Evolutionary conservation across 2,329 filamentous ascomycete genomes (phyloP), one percentile per base, ranked within the genome.

Genomic region (Arthrinium puccinioides): DNA sequence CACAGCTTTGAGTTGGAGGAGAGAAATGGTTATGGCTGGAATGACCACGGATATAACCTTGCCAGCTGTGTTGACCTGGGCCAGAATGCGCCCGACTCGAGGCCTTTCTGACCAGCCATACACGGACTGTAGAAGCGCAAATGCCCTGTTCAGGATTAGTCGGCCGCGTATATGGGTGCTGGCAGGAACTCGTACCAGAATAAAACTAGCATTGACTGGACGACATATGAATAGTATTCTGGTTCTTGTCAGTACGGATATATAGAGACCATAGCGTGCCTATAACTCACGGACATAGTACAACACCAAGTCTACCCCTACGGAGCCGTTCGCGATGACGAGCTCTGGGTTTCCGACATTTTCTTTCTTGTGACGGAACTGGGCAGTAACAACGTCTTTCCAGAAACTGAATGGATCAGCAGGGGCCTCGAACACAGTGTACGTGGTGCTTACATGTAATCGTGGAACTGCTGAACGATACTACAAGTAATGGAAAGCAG

Each of bases 401-500:
- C 43, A 47, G 14, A 28, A 32, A 10, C 44, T 47, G 21, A 14
- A 2, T 9, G 14, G 23, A 11, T 25, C 13, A 31, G 31, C 20
- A 39, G 32, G 13, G 7, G n/a, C 6, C 13, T 21, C 19, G 13
- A 21, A 18, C 20, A 9, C 5, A n/a, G 23, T 21, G 2, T 3
- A 14, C 19, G 9, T 6, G 21, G 14, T 15, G 13, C 42, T 42
- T 30, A 44, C 44, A 42, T 33, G 28, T 45, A 46, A 26, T 40
- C 40, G 15, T 45, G 44, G 6, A 46, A 35, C 18, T 48, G 46
- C n/a, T 44, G 40, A n/a, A 41, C 30, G 23, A 48, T 42, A 15
- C 44, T 45, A 19, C 39, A 36, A 11, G 42, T 42, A 4, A 42
- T 46, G 7, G 42, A 41, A 14, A 48, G 16, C 3, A 46, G 29